Percentiles rank a stretch among this genome's conserved stretches.
These are phyloP conservation scores for Lenzites betulinus DNA, from an alignment of 768 basidiomycete species.

Conservation along the genomic window DNA sequence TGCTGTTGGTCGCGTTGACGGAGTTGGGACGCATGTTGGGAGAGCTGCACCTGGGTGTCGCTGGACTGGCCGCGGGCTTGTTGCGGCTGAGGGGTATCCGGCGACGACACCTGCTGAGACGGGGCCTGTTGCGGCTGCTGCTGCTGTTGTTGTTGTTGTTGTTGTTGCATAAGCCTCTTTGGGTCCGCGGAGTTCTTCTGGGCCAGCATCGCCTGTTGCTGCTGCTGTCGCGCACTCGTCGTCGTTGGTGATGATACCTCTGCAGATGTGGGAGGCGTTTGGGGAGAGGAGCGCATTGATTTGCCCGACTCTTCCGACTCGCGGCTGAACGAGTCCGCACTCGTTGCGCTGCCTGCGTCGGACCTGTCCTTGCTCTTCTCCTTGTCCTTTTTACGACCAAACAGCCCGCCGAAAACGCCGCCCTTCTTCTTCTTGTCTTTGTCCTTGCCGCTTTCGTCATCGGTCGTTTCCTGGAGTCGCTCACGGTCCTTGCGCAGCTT, in stretches of 20 bases:
- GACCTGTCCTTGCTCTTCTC: constrained; percentile 61
- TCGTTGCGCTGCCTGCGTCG: constrained; percentile 52
- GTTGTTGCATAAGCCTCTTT: constrained; percentile 11
- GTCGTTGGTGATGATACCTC: constrained; percentile 53
- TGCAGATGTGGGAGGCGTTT: constrained; percentile 19
- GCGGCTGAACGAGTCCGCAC: constrained; percentile 40
- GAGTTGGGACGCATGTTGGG: constrained; percentile 63
- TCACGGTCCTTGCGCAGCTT: constrained; percentile 50
- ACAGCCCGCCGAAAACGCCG: constrained; percentile 76
- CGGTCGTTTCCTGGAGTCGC: constrained; percentile 33
- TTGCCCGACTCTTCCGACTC: constrained; percentile 67
- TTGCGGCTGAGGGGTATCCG: neutral
- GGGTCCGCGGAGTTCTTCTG: constrained; percentile 37
- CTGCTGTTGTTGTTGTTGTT: constrained; percentile 26
- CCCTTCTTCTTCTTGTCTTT: constrained; percentile 64
- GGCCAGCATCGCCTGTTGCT: constrained; percentile 53
- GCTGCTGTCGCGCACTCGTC: constrained; percentile 56
- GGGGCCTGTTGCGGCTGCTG: constrained; percentile 7
- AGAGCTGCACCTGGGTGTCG: constrained; percentile 46
- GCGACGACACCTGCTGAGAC: neutral
- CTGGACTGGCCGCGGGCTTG: constrained; percentile 24
- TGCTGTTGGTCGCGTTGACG: constrained; percentile 89
- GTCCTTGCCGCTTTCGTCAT: constrained; percentile 47
- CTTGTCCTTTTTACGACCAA: constrained; percentile 76
- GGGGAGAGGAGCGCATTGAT: constrained; percentile 37